Percentiles rank a stretch among this genome's conserved stretches.
These are phyloP conservation scores for Populus ilicifolia DNA, from an alignment of 345 rosid genomes.

Conservation along the genomic window DNA sequence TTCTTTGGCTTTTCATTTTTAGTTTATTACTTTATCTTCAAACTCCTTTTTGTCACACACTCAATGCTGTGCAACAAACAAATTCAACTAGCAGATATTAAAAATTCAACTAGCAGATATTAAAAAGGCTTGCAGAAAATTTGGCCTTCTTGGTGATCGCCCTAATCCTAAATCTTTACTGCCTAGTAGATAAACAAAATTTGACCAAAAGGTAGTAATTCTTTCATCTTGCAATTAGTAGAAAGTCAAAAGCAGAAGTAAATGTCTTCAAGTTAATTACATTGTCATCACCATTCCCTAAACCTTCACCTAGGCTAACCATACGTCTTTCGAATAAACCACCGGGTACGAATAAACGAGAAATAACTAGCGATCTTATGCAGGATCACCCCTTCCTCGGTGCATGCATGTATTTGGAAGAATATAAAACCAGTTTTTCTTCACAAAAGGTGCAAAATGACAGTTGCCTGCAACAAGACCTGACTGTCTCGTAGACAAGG, in stretches of 20 bases:
- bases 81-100: background rate
- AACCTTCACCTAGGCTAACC: background rate
- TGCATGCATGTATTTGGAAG: background rate
- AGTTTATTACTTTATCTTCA: too few species aligned
- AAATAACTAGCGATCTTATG: background rate
- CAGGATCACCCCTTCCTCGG: background rate
- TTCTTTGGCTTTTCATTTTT: too few species aligned
- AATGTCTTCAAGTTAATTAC: too few species aligned
- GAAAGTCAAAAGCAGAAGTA: too few species aligned
- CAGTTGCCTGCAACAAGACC: background rate
- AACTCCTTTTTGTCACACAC: too few species aligned
- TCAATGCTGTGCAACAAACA: too few species aligned
- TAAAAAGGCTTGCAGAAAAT: background rate
- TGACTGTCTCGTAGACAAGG: background rate
- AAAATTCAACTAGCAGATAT: background rate
- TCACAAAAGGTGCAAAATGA: background rate
- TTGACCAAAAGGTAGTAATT: too few species aligned
- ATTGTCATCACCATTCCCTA: too few species aligned
- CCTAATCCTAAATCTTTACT: background rate
- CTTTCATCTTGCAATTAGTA: too few species aligned
- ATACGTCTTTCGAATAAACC: background rate
- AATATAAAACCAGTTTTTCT: background rate
- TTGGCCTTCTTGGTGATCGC: background rate
- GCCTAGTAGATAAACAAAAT: too few species aligned
- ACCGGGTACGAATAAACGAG: background rate